Evolutionary conservation across 352 stramenopile genomes (phyloP).

Genomic region (Pythium chondricola): DNA sequence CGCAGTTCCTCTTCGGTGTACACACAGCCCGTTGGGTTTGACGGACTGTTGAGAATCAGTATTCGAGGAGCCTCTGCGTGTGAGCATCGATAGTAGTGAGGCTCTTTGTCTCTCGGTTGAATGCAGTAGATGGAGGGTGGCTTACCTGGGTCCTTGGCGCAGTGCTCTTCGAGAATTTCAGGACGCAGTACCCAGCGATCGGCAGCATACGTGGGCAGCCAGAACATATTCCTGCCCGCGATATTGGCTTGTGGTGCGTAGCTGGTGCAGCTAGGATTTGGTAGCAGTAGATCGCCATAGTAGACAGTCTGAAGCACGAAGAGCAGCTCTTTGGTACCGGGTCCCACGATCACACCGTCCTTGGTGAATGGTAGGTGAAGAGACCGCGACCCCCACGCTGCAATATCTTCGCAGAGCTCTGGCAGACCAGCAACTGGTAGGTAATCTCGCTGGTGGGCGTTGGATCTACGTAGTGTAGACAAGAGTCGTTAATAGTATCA

Average conservation of each 20-base stretch:
- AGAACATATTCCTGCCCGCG: constrained; percentile 85
- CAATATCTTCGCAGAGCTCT: constrained; percentile 74
- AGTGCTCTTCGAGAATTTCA: constrained; percentile 77
- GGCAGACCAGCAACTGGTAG: constrained; percentile 70
- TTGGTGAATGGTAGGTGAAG: constrained; percentile 57
- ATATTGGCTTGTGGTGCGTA: constrained; percentile 84
- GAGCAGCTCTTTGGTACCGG: constrained; percentile 85
- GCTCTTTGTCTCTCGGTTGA: too few species aligned
- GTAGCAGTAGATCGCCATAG: constrained; percentile 79
- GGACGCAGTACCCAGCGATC: constrained; percentile 77
- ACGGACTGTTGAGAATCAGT: constrained; percentile 83
- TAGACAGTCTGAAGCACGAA: constrained; percentile 88
- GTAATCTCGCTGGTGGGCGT: constrained; percentile 81
- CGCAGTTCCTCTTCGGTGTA: constrained; percentile 75
- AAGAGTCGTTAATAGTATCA: not conserved
- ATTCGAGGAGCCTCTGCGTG: constrained; percentile 68
- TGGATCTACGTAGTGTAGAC: constrained; percentile 42
- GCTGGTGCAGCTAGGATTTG: constrained; percentile 81
- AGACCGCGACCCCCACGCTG: constrained; percentile 48
- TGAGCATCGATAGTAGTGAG: not conserved
- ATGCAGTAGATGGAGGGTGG: not conserved
- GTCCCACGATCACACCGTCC: constrained; percentile 79
- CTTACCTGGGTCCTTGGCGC: constrained; percentile 69
- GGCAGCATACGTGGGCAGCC: constrained; percentile 70
- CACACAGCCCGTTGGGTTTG: constrained; percentile 78